Evolutionary conservation across 2,329 filamentous ascomycete genomes (phyloP).

Genomic region (Mariannaea elegans): DNA sequence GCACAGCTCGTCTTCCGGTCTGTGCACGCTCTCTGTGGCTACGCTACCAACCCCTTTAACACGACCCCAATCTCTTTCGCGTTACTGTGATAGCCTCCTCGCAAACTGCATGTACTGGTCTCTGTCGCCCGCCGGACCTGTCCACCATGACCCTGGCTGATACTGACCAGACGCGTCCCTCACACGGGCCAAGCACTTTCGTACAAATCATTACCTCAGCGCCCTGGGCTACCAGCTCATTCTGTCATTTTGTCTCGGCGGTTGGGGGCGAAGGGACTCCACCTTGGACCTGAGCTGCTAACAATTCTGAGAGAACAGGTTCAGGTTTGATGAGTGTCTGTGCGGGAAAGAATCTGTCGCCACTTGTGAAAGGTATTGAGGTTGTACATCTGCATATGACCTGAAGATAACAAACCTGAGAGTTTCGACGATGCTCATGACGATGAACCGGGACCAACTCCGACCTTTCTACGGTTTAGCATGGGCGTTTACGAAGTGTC

Average conservation of each 20-base stretch:
- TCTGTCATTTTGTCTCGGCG: constrained; percentile 14
- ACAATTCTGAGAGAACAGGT: constrained; percentile 24
- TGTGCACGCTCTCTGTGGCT: constrained; percentile 25
- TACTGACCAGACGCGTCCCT: constrained; percentile 2
- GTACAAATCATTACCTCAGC: constrained; percentile 36
- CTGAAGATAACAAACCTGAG: too few relatives aligned
- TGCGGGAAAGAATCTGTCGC: too few relatives aligned
- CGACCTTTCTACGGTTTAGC: background rate
- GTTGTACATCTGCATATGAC: too few relatives aligned
- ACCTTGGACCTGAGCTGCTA: constrained; percentile 23
- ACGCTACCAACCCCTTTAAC: constrained; percentile 40
- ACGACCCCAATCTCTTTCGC: constrained; percentile 37
- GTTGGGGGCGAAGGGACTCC: constrained; percentile 16
- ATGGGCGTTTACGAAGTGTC: background rate
- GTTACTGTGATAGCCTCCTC: constrained; percentile 26
- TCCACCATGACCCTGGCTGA: constrained; percentile 3
- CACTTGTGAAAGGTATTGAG: too few relatives aligned
- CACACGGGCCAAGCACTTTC: constrained; percentile 6
- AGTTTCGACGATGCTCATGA: too few relatives aligned
- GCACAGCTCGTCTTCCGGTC: background rate
- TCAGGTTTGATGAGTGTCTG: too few relatives aligned
- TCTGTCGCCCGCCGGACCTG: constrained; percentile 29
- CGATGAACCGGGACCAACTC: background rate
- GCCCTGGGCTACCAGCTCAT: constrained; percentile 11
- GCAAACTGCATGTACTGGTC: constrained; percentile 31